These are phyloP conservation scores for Globisporangium cederbergense DNA, from an alignment of 352 stramenopile species.

Conservation along the genomic window DNA sequence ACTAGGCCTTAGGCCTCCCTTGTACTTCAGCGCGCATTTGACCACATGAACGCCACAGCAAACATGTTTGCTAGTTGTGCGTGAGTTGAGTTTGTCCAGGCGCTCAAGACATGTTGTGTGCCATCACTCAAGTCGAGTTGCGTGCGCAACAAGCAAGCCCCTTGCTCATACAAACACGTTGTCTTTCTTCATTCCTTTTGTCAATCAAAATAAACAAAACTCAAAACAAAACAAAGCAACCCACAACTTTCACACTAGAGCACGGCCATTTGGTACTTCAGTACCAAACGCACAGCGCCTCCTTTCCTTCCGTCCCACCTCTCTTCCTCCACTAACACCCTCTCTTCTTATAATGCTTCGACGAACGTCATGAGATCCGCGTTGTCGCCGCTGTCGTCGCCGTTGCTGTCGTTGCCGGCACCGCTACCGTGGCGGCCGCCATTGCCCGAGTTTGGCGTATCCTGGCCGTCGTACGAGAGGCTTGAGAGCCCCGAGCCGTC, in stretches of 20 bases:
- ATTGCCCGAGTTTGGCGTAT: constrained; percentile 27
- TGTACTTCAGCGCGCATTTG: too few relatives aligned
- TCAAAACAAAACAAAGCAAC: neutral
- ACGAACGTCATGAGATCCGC: constrained; percentile 76
- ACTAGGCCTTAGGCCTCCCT: too few relatives aligned
- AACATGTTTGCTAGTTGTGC: too few relatives aligned
- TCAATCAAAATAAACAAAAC: neutral
- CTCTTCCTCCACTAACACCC: too few relatives aligned
- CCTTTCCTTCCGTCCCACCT: too few relatives aligned
- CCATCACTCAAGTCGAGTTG: too few relatives aligned
- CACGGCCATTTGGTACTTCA: neutral
- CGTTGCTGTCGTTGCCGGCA: constrained; percentile 24
- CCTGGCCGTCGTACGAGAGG: constrained; percentile 38
- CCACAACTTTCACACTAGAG: neutral
- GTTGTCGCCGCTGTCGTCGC: constrained; percentile 41
- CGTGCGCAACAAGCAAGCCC: too few relatives aligned
- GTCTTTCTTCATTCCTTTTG: neutral
- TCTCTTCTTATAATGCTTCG: constrained; percentile 42
- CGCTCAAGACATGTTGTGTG: too few relatives aligned
- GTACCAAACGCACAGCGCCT: neutral
- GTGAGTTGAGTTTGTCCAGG: too few relatives aligned
- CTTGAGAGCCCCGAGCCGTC: constrained; percentile 43
- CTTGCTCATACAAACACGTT: neutral
- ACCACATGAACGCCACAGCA: too few relatives aligned
- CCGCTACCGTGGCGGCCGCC: constrained; percentile 22